Evolutionary conservation across 176 grass and related monocot species (phyloP).

Genomic region (Raddia distichophylla): DNA sequence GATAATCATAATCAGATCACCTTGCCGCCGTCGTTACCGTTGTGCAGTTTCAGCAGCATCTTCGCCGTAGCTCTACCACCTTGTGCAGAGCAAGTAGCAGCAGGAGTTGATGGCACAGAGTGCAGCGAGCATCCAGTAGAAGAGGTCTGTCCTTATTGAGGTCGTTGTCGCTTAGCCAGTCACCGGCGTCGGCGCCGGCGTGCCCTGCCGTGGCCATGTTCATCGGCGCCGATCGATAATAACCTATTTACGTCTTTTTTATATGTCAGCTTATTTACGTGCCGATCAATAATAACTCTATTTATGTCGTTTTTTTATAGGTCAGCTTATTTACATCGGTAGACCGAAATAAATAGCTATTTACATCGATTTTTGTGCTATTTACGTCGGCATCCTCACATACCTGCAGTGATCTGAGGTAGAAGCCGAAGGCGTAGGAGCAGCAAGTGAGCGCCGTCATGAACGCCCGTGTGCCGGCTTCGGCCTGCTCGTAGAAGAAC

Average conservation of each 20-base stretch:
- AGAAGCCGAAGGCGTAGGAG: conserved; percentile 75
- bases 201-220: conserved; percentile 40
- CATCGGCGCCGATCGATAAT: conserved; percentile 15
- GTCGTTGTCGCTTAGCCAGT: conserved; percentile 66
- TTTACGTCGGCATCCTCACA: background rate
- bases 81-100: conserved; percentile 60
- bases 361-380: too few relatives aligned
- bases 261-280: too few relatives aligned
- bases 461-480: conserved; percentile 55
- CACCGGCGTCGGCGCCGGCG: background rate
- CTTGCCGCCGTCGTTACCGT: background rate
- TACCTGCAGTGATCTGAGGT: conserved; percentile 64
- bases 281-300: too few relatives aligned
- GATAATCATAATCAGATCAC: background rate
- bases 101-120: conserved; percentile 66
- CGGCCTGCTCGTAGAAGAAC: conserved; percentile 68
- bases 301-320: too few relatives aligned
- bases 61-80: conserved; percentile 46
- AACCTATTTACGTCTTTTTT: too few relatives aligned
- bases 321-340: too few relatives aligned
- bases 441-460: conserved; percentile 68
- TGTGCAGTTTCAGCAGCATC: background rate
- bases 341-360: too few relatives aligned
- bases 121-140: conserved; percentile 63
- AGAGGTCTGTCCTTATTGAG: conserved; percentile 69